A percentile compares a stretch with the other conserved stretches of the same genome.
phyloP scores from a whole-genome alignment of 495 filamentous ascomycete genomes.

The Penicillium pancosmium region DNA sequence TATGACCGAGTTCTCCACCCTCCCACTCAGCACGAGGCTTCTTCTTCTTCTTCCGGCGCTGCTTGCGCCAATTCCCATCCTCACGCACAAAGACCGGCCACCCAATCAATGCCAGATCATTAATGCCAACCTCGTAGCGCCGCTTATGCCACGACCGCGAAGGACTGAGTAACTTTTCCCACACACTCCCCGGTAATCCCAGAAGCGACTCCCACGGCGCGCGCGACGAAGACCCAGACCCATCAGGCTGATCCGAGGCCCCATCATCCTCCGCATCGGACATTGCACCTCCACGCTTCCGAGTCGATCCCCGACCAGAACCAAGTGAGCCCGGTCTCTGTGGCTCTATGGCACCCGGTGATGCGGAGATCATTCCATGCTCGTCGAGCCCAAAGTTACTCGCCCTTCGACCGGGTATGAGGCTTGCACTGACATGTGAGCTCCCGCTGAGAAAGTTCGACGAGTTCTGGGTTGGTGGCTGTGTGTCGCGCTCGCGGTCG shows the following conservation, averaged over 20 bases:
- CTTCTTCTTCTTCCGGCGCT: slow-evolving; percentile 62
- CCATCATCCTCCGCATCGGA: slow-evolving; percentile 51
- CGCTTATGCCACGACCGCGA: slow-evolving; percentile 79
- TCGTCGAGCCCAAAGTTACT: slow-evolving; percentile 47
- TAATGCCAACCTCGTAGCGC: slow-evolving; percentile 83
- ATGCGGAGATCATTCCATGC: slow-evolving; percentile 28
- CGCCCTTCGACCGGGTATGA: slow-evolving; percentile 32
- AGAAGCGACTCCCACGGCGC: slow-evolving; percentile 78
- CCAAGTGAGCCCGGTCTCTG: slow-evolving; percentile 46
- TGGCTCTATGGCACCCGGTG: slow-evolving; percentile 35
- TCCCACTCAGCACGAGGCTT: slow-evolving; percentile 41
- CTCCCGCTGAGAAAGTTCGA: slow-evolving; percentile 11
- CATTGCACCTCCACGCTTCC: slow-evolving; percentile 36
- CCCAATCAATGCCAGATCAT: slow-evolving; percentile 81
- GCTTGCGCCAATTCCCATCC: slow-evolving; percentile 86
- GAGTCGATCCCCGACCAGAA: slow-evolving; percentile 42
- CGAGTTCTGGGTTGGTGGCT: neutral
- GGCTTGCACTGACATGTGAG: slow-evolving; percentile 25
- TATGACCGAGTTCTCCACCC: slow-evolving; percentile 44
- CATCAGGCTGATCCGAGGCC: slow-evolving; percentile 52
- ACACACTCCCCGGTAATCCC: slow-evolving; percentile 72
- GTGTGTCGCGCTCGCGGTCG: slow-evolving; percentile 29
- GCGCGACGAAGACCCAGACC: slow-evolving; percentile 45
- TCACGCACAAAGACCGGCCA: slow-evolving; percentile 85
- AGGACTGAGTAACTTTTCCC: slow-evolving; percentile 84